phyloP scores from a whole-genome alignment of 352 stramenopile species.

The Pythium insidiosum region DNA sequence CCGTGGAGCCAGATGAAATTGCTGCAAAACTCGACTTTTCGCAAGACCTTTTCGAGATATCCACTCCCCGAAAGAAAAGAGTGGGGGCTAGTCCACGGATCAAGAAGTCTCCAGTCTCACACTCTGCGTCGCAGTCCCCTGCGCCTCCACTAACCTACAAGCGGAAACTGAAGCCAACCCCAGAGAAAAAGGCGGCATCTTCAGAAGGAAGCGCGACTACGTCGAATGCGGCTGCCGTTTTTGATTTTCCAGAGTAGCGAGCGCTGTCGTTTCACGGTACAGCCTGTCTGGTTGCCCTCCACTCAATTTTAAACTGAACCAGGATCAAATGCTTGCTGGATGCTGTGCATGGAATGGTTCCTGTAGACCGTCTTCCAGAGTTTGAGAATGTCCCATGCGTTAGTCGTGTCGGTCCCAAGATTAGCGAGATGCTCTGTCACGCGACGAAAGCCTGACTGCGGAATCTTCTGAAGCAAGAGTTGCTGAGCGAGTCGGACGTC shows the following conservation, averaged over 20 bases:
- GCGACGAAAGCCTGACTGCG: slow-evolving; percentile 8
- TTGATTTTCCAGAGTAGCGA: slow-evolving; percentile 42
- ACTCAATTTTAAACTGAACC: too few species aligned
- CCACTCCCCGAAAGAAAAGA: too few species aligned
- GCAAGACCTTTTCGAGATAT: slow-evolving; percentile 3
- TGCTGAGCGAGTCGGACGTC: slow-evolving; percentile 29
- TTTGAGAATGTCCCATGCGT: slow-evolving; percentile 42
- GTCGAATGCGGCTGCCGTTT: slow-evolving; percentile 16
- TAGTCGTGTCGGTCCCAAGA: neutral
- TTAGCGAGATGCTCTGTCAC: slow-evolving; percentile 40
- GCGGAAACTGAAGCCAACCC: slow-evolving; percentile 8
- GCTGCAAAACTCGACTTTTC: slow-evolving; percentile 9
- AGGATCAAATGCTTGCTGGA: slow-evolving; percentile 38
- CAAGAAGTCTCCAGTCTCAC: neutral
- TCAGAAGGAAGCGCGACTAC: neutral
- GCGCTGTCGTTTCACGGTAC: too few species aligned
- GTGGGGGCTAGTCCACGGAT: too few species aligned
- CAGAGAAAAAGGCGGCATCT: neutral
- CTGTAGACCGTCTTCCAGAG: slow-evolving; percentile 54
- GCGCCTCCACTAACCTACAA: slow-evolving; percentile 7
- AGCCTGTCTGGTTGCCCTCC: too few species aligned
- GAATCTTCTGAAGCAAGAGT: slow-evolving; percentile 20
- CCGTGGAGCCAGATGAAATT: too few species aligned
- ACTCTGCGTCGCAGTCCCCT: neutral
- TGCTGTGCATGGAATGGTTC: slow-evolving; percentile 27